A percentile compares a stretch with the other conserved stretches of the same genome.
phyloP scores from a whole-genome alignment of 805 yeast species.

The Hanseniaspora mollemarum region DNA sequence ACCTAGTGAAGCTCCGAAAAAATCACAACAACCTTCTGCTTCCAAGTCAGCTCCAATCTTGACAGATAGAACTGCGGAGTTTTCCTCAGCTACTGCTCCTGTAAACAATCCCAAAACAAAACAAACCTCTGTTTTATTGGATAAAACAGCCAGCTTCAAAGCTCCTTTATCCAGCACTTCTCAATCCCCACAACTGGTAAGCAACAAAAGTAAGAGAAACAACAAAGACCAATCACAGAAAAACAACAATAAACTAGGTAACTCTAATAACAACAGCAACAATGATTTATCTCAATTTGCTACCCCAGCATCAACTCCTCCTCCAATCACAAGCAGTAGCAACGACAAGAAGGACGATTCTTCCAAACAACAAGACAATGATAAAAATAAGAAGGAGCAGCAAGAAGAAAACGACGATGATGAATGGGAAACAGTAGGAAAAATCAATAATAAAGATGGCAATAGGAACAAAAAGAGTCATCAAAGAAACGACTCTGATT shows the following conservation, averaged over 20 bases:
- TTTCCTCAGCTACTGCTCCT: not conserved
- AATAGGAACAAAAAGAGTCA: conserved; percentile 19
- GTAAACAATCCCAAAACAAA: not conserved
- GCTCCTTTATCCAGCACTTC: not conserved
- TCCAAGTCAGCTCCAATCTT: not conserved
- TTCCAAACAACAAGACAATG: not conserved
- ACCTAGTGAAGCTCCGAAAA: too few species aligned
- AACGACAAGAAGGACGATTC: not conserved
- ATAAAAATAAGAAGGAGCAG: conserved; percentile 1
- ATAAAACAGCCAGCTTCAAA: not conserved
- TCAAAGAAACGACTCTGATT: conserved; percentile 18
- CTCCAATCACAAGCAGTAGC: not conserved
- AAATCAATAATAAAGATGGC: conserved; percentile 21
- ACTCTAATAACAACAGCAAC: not conserved
- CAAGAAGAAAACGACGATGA: conserved; percentile 5
- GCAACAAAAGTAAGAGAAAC: not conserved
- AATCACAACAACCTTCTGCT: not conserved
- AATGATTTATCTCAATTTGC: not conserved
- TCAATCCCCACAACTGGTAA: not conserved
- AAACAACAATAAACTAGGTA: not conserved
- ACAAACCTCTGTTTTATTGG: not conserved
- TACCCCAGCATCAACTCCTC: not conserved
- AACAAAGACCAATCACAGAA: not conserved
- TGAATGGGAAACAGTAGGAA: conserved; percentile 10
- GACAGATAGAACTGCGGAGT: conserved; percentile 2